A percentile compares a stretch with the other conserved stretches of the same genome.
These are phyloP conservation scores for Hevea brasiliensis DNA, from an alignment of 345 rosid genomes.

Conservation along the genomic window DNA sequence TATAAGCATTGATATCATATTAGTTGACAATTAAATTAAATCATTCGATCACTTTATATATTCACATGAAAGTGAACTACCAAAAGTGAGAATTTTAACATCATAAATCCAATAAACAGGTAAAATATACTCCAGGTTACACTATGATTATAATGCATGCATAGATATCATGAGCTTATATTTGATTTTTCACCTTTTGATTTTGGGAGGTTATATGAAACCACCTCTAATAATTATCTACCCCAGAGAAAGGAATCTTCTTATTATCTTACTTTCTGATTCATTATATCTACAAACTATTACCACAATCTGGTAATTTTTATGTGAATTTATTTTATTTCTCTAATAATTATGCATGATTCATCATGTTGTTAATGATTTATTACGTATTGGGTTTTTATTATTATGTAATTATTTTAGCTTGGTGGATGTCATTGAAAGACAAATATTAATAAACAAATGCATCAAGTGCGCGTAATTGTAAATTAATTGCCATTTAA, in stretches of 20 bases:
- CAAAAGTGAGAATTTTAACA: neutral
- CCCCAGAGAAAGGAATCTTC: neutral
- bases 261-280: slow-evolving; percentile 8
- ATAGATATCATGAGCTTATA: neutral
- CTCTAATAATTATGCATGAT: neutral
- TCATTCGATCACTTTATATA: too few relatives aligned
- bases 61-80: neutral
- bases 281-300: slow-evolving; percentile 1
- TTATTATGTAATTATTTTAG: neutral
- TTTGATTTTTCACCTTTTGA: neutral
- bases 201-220: slow-evolving; percentile 3
- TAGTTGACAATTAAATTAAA: too few relatives aligned
- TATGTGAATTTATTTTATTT: neutral
- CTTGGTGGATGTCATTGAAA: neutral
- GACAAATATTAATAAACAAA: neutral
- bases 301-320: neutral
- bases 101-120: neutral
- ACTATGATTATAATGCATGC: slow-evolving; percentile 4
- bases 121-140: neutral
- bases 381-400: neutral
- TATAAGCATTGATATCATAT: too few relatives aligned
- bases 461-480: neutral
- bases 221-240: slow-evolving; percentile 3
- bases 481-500: neutral
- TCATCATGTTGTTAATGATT: neutral